Conservation (phyloP, 495 filamentous ascomycete species). For the Aspergillus biplanus region DNA sequence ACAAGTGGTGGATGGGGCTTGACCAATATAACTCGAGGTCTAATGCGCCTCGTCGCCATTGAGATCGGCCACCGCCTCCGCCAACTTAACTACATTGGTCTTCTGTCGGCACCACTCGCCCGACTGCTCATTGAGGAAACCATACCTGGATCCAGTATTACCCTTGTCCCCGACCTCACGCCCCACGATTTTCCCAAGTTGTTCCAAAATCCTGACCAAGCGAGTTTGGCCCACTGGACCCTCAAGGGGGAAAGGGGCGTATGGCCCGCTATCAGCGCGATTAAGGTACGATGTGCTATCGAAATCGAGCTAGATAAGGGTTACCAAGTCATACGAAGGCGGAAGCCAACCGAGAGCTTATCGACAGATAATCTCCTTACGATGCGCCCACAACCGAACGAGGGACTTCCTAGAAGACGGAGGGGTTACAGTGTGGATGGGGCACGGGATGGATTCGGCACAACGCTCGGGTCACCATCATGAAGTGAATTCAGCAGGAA, state of each 20-base stretch:
- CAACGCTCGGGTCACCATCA: not conserved
- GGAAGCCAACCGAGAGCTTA: conserved; percentile 46
- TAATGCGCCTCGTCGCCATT: conserved; percentile 69
- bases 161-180: conserved; percentile 79
- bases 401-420: conserved; percentile 34
- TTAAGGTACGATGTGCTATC: conserved; percentile 82
- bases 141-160: conserved; percentile 78
- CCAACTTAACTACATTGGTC: conserved; percentile 77
- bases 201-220: conserved; percentile 77
- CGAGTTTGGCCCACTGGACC: conserved; percentile 84
- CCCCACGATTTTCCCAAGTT: conserved; percentile 72
- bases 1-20: conserved; percentile 51
- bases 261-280: conserved; percentile 86
- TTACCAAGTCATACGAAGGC: conserved; percentile 75
- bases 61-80: conserved; percentile 82
- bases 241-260: conserved; percentile 81
- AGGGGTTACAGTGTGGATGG: conserved; percentile 25
- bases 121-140: conserved; percentile 86
- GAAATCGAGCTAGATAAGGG: conserved; percentile 85
- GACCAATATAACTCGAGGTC: conserved; percentile 55
- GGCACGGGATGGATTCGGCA: conserved; percentile 8
- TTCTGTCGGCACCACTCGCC: conserved; percentile 70
- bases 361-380: conserved; percentile 8
- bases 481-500: not conserved
- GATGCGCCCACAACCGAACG: conserved; percentile 30